These are phyloP conservation scores for Mollisia scopiformis DNA, from an alignment of 2,329 filamentous ascomycete genomes.

Conservation along the genomic window DNA sequence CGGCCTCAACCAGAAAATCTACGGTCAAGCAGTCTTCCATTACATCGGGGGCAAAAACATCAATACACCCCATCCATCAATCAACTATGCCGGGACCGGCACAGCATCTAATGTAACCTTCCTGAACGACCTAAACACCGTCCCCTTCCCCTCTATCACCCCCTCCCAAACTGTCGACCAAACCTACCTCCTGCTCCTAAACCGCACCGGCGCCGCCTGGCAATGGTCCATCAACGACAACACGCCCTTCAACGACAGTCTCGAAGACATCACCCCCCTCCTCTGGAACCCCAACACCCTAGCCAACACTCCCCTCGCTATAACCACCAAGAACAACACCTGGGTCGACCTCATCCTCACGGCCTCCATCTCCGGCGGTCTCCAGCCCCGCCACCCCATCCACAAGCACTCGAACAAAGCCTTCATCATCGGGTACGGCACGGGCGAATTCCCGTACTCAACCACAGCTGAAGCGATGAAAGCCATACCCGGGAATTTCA, in stretches of 20 bases:
- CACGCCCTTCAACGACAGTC: slow-evolving; percentile 30
- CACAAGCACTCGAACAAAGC: slow-evolving; percentile 51
- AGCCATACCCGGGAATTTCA: slow-evolving; percentile 45
- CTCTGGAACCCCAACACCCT: slow-evolving; percentile 37
- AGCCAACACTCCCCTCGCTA: slow-evolving; percentile 32
- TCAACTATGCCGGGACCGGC: slow-evolving; percentile 36
- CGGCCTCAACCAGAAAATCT: slow-evolving; percentile 29
- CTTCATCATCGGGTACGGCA: slow-evolving; percentile 44
- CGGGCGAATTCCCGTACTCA: slow-evolving; percentile 42
- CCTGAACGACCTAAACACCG: slow-evolving; percentile 15
- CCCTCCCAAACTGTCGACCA: slow-evolving; percentile 19
- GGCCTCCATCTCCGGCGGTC: slow-evolving; percentile 28
- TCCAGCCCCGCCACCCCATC: slow-evolving; percentile 43
- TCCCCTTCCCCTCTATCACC: slow-evolving; percentile 15
- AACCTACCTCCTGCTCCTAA: slow-evolving; percentile 32
- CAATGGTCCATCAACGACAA: slow-evolving; percentile 37
- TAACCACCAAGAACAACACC: slow-evolving; percentile 40
- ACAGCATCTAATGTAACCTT: slow-evolving; percentile 35
- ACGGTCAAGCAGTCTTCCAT: slow-evolving; percentile 10
- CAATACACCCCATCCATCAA: slow-evolving; percentile 12
- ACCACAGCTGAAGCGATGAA: slow-evolving; percentile 43
- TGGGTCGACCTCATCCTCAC: slow-evolving; percentile 44
- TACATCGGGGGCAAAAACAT: slow-evolving; percentile 16
- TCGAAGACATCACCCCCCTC: slow-evolving; percentile 38
- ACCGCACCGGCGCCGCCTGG: slow-evolving; percentile 35